These are phyloP conservation scores for Cenchrus americanus DNA, from an alignment of 176 grass and related monocot species.

Conservation along the genomic window DNA sequence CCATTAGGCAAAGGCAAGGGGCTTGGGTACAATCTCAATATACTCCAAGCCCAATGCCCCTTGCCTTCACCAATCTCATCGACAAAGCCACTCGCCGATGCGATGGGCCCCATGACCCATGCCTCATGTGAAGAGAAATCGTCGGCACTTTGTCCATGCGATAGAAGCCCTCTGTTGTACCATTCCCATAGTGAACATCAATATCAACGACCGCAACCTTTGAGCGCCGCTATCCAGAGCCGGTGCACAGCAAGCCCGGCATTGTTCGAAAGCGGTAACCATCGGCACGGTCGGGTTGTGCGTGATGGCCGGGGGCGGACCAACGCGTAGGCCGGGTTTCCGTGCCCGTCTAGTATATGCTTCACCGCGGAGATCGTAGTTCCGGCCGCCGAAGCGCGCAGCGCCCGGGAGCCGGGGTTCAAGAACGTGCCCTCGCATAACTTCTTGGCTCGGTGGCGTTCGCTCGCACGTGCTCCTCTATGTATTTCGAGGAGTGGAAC, in stretches of 20 bases:
- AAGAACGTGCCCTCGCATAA: conserved; percentile 72
- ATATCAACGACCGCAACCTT: conserved; percentile 73
- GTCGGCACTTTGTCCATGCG: conserved; percentile 58
- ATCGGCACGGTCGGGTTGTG: conserved; percentile 71
- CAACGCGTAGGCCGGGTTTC: conserved; percentile 70
- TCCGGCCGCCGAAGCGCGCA: conserved; percentile 70
- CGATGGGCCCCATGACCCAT: conserved; percentile 86
- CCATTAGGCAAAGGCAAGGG: conserved; percentile 95
- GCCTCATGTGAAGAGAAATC: conserved; percentile 88
- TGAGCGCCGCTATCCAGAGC: conserved; percentile 64
- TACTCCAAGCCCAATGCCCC: too few species aligned
- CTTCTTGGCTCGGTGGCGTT: conserved; percentile 66
- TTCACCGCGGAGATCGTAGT: conserved; percentile 74
- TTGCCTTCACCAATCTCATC: conserved; percentile 79
- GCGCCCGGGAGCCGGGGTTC: conserved; percentile 87
- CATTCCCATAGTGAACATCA: conserved; percentile 93
- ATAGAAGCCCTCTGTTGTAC: conserved; percentile 86
- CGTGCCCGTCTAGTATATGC: conserved; percentile 69
- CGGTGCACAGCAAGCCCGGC: conserved; percentile 69
- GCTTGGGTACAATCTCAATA: too few species aligned
- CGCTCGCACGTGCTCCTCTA: conserved; percentile 75
- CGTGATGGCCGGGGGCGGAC: conserved; percentile 90
- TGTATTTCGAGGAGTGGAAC: too few species aligned
- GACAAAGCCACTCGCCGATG: conserved; percentile 63
- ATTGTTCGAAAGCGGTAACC: conserved; percentile 94